A percentile compares a stretch with the other conserved stretches of the same genome.
Evolutionary conservation across 1,139 yeast species (phyloP).

Genomic region (Zhuliangozyma blackwelliae): DNA sequence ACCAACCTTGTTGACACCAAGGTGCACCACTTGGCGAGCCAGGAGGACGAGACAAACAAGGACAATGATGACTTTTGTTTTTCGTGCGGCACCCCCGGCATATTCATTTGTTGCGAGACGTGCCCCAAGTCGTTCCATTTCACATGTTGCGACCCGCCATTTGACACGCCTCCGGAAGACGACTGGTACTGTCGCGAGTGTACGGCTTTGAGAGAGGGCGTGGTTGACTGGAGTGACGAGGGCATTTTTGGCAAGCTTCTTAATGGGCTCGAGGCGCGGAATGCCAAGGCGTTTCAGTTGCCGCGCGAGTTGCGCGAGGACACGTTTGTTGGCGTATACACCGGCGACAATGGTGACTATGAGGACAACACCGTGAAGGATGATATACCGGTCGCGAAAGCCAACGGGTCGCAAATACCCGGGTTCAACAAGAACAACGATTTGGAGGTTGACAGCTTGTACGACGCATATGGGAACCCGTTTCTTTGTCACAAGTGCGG

Average conservation of each 20-base stretch:
- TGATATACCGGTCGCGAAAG: constrained; percentile 32
- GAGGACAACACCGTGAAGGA: constrained; percentile 57
- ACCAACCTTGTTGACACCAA: constrained; percentile 23
- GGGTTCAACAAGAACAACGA: constrained; percentile 39
- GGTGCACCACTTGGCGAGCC: constrained; percentile 5
- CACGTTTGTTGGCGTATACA: constrained; percentile 66
- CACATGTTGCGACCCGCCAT: constrained; percentile 86
- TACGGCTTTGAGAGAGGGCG: constrained; percentile 28
- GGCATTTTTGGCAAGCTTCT: constrained; percentile 65
- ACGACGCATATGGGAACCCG: constrained; percentile 62
- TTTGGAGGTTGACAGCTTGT: constrained; percentile 61
- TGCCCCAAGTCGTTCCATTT: constrained; percentile 93
- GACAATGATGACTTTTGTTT: constrained; percentile 86
- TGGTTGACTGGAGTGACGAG: constrained; percentile 35
- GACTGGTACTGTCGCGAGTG: constrained; percentile 90
- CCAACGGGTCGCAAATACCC: constrained; percentile 35
- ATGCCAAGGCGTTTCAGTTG: constrained; percentile 70
- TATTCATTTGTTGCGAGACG: constrained; percentile 87
- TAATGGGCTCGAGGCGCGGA: constrained; percentile 51
- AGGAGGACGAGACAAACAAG: constrained; percentile 23
- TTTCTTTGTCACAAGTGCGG: constrained; percentile 76
- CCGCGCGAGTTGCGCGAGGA: constrained; percentile 66
- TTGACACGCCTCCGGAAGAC: constrained; percentile 78
- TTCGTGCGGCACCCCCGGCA: constrained; percentile 84
- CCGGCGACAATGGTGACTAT: constrained; percentile 71